Conservation (phyloP, 2,329 filamentous ascomycete genomes). For the Ophiognomonia clavigignenti-juglandacearum region DNA sequence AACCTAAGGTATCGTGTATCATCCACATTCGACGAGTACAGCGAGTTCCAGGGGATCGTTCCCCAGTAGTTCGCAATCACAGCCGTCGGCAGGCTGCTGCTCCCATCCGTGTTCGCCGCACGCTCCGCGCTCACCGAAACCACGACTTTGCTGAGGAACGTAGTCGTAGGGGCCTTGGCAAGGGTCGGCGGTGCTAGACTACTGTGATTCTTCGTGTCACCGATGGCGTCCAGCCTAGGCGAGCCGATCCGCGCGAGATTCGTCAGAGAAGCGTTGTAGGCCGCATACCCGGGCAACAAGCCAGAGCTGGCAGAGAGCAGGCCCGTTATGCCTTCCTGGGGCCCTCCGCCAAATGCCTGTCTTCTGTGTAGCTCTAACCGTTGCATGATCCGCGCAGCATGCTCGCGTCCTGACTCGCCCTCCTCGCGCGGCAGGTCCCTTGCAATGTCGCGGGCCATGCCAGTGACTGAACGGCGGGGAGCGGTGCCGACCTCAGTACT, state of each 20-base stretch:
- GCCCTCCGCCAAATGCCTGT: slow-evolving; percentile 50
- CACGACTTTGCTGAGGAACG: slow-evolving; percentile 80
- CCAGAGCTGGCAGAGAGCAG: slow-evolving; percentile 82
- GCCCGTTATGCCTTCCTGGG: slow-evolving; percentile 68
- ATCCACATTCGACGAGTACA: slow-evolving; percentile 25
- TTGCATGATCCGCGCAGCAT: slow-evolving; percentile 84
- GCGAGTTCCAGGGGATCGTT: slow-evolving; percentile 66
- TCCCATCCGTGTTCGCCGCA: slow-evolving; percentile 51
- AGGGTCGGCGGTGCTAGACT: slow-evolving; percentile 77
- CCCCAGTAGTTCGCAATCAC: slow-evolving; percentile 95
- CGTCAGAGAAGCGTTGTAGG: slow-evolving; percentile 16
- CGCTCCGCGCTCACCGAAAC: slow-evolving; percentile 77
- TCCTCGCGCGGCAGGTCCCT: slow-evolving; percentile 55
- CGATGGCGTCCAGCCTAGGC: slow-evolving; percentile 30
- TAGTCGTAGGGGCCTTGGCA: slow-evolving; percentile 76
- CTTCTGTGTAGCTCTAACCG: slow-evolving; percentile 88
- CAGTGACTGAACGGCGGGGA: slow-evolving; percentile 53
- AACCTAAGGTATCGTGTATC: slow-evolving; percentile 20
- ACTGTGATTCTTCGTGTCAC: slow-evolving; percentile 45
- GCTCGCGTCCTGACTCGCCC: slow-evolving; percentile 71
- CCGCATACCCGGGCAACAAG: slow-evolving; percentile 60
- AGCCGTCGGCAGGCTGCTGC: slow-evolving; percentile 70
- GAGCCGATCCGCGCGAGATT: slow-evolving; percentile 27
- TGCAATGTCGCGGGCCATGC: slow-evolving; percentile 40
- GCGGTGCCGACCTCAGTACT: slow-evolving; percentile 63